Evolutionary conservation across 768 basidiomycete genomes (phyloP).

Genomic region (Termitomyces sp.): DNA sequence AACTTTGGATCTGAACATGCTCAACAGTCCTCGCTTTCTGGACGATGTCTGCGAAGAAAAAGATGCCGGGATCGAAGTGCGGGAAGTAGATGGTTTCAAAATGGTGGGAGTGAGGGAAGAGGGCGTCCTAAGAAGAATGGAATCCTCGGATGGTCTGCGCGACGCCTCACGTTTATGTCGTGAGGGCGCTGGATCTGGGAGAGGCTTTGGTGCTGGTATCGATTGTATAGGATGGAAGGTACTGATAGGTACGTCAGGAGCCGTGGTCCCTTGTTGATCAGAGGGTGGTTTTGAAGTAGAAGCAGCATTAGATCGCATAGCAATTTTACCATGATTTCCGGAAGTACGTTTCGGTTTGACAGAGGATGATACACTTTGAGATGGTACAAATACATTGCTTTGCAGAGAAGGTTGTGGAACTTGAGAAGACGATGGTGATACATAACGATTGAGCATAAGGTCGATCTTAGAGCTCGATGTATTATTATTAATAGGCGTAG

Average conservation of each 20-base stretch:
- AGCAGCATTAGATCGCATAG: neutral
- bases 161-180: constrained; percentile 18
- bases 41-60: constrained; percentile 31
- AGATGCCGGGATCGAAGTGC: constrained; percentile 34
- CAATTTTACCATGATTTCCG: neutral
- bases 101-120: constrained; percentile 56
- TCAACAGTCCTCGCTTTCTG: constrained; percentile 35
- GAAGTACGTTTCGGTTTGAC: neutral
- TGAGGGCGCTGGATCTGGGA: constrained; percentile 3
- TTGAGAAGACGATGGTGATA: constrained; percentile 10
- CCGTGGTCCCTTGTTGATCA: neutral
- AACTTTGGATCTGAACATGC: constrained; percentile 25
- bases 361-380: constrained; percentile 4
- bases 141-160: constrained; percentile 41
- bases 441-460: neutral
- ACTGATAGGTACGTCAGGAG: neutral
- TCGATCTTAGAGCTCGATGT: constrained; percentile 2
- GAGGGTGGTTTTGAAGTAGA: neutral
- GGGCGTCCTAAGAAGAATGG: constrained; percentile 55
- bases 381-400: constrained; percentile 9
- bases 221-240: neutral
- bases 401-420: constrained; percentile 3
- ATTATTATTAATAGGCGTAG: neutral
- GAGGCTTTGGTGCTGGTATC: constrained; percentile 6
- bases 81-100: constrained; percentile 35